These are phyloP conservation scores for Cercospora berteroae DNA, from an alignment of 2,329 filamentous ascomycete species.

Conservation along the genomic window DNA sequence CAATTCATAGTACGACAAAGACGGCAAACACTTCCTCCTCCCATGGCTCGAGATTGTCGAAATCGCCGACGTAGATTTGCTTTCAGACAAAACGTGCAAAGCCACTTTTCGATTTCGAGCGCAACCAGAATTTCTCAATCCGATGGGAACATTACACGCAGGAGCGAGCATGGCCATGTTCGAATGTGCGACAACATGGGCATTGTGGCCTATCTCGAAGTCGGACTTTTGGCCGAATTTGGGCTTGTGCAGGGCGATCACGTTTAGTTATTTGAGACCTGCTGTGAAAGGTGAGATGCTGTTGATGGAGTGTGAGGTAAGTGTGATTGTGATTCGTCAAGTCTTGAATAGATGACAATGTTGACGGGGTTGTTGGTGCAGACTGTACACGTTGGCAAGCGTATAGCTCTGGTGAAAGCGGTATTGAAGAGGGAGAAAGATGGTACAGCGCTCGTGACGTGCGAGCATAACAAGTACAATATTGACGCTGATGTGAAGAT, in stretches of 20 bases:
- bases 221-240: conserved; percentile 25
- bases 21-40: conserved; percentile 22
- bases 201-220: conserved; percentile 20
- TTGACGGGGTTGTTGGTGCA: background rate
- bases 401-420: conserved; percentile 22
- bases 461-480: conserved; percentile 31
- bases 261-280: conserved; percentile 25
- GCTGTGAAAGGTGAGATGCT: conserved; percentile 25
- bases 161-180: conserved; percentile 27
- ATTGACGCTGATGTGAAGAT: conserved; percentile 28
- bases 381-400: conserved; percentile 29
- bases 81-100: conserved; percentile 17
- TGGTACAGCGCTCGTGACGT: conserved; percentile 25
- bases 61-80: conserved; percentile 12
- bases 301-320: conserved; percentile 28
- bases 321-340: background rate
- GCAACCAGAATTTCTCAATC: conserved; percentile 28
- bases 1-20: conserved; percentile 18
- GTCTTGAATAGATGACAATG: background rate
- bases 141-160: conserved; percentile 25
- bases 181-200: conserved; percentile 26
- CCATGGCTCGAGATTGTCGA: conserved; percentile 24
- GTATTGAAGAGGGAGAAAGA: conserved; percentile 28
- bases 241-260: conserved; percentile 24
- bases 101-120: conserved; percentile 24